Evolutionary conservation across 2,329 filamentous ascomycete species (phyloP).

Genomic region (Colletotrichum sublineola): DNA sequence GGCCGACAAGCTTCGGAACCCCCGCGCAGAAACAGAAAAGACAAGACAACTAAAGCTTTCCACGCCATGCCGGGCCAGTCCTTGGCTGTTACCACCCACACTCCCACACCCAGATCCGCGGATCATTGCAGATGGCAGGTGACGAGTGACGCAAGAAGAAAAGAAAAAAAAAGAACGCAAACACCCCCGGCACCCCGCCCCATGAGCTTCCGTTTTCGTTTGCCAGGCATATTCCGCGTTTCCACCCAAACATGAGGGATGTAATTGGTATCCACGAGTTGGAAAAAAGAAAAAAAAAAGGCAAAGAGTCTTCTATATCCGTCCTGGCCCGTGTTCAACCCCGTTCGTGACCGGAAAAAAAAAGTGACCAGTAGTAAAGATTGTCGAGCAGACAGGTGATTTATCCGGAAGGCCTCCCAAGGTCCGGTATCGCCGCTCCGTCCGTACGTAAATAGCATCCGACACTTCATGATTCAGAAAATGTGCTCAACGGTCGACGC

Average conservation of each 20-base stretch:
- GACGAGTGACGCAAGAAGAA: background rate
- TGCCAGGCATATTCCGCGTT: slow-evolving; percentile 31
- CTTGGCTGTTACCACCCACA: slow-evolving; percentile 21
- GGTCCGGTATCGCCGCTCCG: slow-evolving; percentile 22
- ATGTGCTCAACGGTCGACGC: slow-evolving; percentile 15
- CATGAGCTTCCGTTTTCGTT: slow-evolving; percentile 30
- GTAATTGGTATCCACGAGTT: slow-evolving; percentile 37
- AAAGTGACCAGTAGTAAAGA: slow-evolving; percentile 1
- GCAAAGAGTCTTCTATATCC: slow-evolving; percentile 32
- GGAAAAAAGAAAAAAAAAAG: background rate
- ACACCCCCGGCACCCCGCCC: slow-evolving; percentile 2
- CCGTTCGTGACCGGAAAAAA: slow-evolving; percentile 23
- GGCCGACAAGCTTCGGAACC: slow-evolving; percentile 1
- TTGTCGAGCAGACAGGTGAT: background rate
- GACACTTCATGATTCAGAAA: slow-evolving; percentile 37
- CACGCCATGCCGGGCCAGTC: slow-evolving; percentile 36
- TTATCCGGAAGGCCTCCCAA: background rate
- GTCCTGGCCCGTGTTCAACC: slow-evolving; percentile 25
- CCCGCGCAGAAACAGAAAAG: background rate
- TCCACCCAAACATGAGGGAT: slow-evolving; percentile 11
- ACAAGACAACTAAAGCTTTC: slow-evolving; percentile 29
- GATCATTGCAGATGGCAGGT: slow-evolving; percentile 35
- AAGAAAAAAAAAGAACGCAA: background rate
- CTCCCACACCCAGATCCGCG: slow-evolving; percentile 16
- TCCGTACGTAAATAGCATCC: slow-evolving; percentile 39